Evolutionary conservation across 148 eudicot genomes (phyloP), one percentile per base, ranked within the genome.

Genomic region (Chenopodium album): DNA sequence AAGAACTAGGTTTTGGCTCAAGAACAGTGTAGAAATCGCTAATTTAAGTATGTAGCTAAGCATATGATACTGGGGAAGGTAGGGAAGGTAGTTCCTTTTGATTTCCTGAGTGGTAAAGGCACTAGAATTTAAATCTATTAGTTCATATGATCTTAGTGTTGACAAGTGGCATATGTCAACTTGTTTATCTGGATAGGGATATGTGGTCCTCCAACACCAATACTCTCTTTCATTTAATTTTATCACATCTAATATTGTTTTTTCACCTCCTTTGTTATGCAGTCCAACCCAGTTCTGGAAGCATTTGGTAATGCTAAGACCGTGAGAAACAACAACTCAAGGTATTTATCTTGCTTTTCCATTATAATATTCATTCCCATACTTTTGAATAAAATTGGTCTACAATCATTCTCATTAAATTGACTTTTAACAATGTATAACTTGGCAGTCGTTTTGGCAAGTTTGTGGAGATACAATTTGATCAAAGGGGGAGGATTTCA

Each of bases 251-350:
- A 50, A 68, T 79, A 52, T 20, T 62, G 8, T 78, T 50, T 83
- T 54, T 66, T 41, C 22, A 69, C 74, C 73, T 76, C 77, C 69
- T 84, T 71, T 52, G 63, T 71, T 78, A 79, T 66, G 85, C 88
- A 92, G 95, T 90, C 93, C 75, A 92, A 90, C 79, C 95, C 95
- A 70, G 93, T 92, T 87, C 82, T 90, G 81, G 93, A 92, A 89
- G 95, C 92, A 85, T 92, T 92, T 84, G 95, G 95, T 37, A 92
- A 92, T 90, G 95, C 95, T 68, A 92, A 92, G 88, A 92, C 95
- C 66, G 87, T 90, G 79, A 88, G 93, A 85, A 92, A 92, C 84
- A 92, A 90, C 79, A 92, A 92, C 79, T 92, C 95, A 85, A 92
- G 97, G 94, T 91, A 81, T 63, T 79, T 64, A 12, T n/a, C 52